A percentile compares a stretch with the other conserved stretches of the same genome.
Evolutionary conservation across 768 basidiomycete species (phyloP).

Genomic region (Psilocybe sp.): DNA sequence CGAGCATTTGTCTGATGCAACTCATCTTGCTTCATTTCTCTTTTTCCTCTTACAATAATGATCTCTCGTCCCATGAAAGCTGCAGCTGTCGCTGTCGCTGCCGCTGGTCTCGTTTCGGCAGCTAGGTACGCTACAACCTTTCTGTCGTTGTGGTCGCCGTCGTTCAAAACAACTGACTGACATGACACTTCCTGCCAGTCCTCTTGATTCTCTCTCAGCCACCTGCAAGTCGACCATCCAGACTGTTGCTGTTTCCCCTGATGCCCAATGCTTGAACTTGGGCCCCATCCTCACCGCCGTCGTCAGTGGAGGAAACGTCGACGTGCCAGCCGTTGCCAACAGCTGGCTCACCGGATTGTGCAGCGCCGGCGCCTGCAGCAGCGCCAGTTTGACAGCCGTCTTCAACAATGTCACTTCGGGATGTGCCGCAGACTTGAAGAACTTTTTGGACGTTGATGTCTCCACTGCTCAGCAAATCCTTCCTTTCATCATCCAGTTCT

Average conservation of each 20-base stretch:
- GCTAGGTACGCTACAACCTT: background rate
- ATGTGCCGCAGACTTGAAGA: constrained; percentile 35
- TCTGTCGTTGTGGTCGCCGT: too few relatives aligned
- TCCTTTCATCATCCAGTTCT: constrained; percentile 35
- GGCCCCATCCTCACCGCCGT: constrained; percentile 24
- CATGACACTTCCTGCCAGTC: background rate
- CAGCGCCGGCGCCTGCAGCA: constrained; percentile 45
- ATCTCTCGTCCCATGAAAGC: too few relatives aligned
- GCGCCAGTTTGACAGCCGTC: constrained; percentile 51
- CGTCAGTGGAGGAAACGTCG: constrained; percentile 20
- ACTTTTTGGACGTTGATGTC: constrained; percentile 15
- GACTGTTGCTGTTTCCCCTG: constrained; percentile 8
- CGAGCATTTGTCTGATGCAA: too few relatives aligned
- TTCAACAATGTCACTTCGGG: constrained; percentile 47
- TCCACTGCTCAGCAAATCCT: constrained; percentile 10
- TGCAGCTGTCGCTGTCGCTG: too few relatives aligned
- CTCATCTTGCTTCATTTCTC: background rate
- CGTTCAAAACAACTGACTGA: too few relatives aligned
- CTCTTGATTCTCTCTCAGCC: constrained; percentile 6
- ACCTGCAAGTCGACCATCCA: constrained; percentile 9
- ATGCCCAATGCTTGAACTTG: constrained; percentile 39
- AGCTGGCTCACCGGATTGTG: constrained; percentile 61
- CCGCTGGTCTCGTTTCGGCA: background rate
- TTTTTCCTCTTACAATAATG: background rate
- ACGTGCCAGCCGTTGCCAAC: constrained; percentile 46